Evolutionary conservation across 2,329 filamentous ascomycete species (phyloP).

Genomic region (Huntiella moniliformis): DNA sequence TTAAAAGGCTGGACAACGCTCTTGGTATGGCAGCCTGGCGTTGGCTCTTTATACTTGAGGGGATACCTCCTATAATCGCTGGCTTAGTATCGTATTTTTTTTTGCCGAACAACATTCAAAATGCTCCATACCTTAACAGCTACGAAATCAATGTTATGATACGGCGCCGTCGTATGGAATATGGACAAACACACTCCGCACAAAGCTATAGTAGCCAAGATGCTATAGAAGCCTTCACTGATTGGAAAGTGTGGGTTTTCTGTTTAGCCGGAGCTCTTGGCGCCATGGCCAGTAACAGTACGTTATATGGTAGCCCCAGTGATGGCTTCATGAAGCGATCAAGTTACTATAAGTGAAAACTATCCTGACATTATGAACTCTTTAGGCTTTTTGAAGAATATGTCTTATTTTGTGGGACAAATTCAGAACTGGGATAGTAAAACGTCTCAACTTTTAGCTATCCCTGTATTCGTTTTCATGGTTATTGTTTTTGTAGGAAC

Average conservation of each 20-base stretch:
- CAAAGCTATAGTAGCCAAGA: neutral
- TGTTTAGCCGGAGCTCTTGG: neutral
- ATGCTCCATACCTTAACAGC: neutral
- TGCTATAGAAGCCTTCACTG: neutral
- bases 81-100: neutral
- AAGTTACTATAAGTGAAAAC: too few relatives aligned
- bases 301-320: neutral
- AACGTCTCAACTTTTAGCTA: neutral
- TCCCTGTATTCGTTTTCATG: neutral
- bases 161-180: slow-evolving; percentile 2
- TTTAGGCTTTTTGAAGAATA: neutral
- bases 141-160: neutral
- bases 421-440: neutral
- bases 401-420: neutral
- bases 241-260: slow-evolving; percentile 5
- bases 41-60: slow-evolving; percentile 1
- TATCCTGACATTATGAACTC: neutral
- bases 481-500: neutral
- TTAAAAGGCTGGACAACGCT: neutral
- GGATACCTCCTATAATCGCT: neutral
- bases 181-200: neutral
- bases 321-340: neutral
- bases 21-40: neutral
- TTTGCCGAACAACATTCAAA: neutral
- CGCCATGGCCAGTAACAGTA: neutral